Evolutionary conservation across 2,329 filamentous ascomycete species (phyloP).

Genomic region (Periconia sp.): DNA sequence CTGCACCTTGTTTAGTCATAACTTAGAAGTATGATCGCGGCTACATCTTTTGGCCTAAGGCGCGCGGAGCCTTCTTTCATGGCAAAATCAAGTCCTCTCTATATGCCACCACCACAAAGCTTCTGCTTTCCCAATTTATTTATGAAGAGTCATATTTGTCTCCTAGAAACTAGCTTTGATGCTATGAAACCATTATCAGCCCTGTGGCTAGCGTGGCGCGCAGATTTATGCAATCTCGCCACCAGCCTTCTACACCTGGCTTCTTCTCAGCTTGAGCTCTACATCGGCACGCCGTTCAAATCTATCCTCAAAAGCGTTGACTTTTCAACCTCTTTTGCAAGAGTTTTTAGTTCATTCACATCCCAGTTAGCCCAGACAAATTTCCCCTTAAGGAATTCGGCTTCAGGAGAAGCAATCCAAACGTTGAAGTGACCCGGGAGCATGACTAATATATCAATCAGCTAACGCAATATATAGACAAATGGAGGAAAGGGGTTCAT

Average conservation of each 20-base stretch:
- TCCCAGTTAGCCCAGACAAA: too few species aligned
- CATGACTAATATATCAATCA: constrained; percentile 15
- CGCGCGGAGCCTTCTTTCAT: constrained; percentile 6
- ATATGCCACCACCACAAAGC: constrained; percentile 3
- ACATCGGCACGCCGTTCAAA: too few species aligned
- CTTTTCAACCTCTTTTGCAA: too few species aligned
- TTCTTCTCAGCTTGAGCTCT: too few species aligned
- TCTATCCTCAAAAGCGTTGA: too few species aligned
- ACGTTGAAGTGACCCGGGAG: too few species aligned
- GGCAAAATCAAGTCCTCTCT: constrained; percentile 6
- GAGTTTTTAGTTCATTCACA: too few species aligned
- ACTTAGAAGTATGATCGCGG: constrained; percentile 1
- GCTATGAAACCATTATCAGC: constrained; percentile 6
- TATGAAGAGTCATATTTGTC: constrained; percentile 4
- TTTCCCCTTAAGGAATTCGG: too few species aligned
- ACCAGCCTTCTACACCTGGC: too few species aligned
- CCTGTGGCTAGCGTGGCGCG: constrained; percentile 2
- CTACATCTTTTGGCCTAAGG: constrained; percentile 5
- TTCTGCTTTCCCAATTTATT: constrained; percentile 1
- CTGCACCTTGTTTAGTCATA: constrained; percentile 2
- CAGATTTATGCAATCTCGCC: constrained; percentile 2
- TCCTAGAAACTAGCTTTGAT: constrained; percentile 5
- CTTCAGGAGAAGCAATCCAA: too few species aligned
- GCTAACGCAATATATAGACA: constrained; percentile 1
- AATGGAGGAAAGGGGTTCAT: too few species aligned